These are phyloP conservation scores for Coemansia aciculifera DNA, from an alignment of 192 early-diverging fungal species.

Conservation along the genomic window DNA sequence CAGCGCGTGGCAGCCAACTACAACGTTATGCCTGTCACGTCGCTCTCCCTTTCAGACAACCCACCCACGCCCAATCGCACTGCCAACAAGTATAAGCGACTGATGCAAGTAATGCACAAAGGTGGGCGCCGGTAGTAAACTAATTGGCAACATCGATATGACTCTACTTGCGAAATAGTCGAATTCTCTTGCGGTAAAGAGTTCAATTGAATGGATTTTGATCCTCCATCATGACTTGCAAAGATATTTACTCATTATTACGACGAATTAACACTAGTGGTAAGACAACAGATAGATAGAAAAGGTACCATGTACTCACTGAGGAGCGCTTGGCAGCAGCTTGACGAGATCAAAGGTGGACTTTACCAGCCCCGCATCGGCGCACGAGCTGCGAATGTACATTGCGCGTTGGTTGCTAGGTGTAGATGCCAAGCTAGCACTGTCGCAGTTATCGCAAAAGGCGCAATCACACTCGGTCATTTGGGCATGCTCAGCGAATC, in stretches of 20 bases:
- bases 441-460: conserved; percentile 2
- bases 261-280: not conserved
- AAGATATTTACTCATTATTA: not conserved
- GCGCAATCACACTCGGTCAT: not conserved
- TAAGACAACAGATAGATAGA: not conserved
- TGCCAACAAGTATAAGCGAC: conserved; percentile 26
- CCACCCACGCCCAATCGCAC: conserved; percentile 9
- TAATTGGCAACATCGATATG: not conserved
- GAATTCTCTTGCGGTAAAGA: not conserved
- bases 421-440: not conserved
- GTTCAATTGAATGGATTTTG: not conserved
- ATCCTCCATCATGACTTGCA: not conserved
- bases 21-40: conserved; percentile 48
- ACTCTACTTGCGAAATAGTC: not conserved
- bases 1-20: conserved; percentile 43
- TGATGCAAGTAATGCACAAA: conserved; percentile 42
- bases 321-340: conserved; percentile 42
- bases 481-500: conserved; percentile 21
- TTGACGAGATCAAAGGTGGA: conserved; percentile 52
- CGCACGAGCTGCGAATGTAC: conserved; percentile 48
- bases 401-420: conserved; percentile 31
- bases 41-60: conserved; percentile 9
- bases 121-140: conserved; percentile 17
- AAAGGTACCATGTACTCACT: conserved; percentile 6
- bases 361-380: conserved; percentile 43